Evolutionary conservation across 78 protist genomes (phyloP).

Genomic region (Parvularia atlantis): DNA sequence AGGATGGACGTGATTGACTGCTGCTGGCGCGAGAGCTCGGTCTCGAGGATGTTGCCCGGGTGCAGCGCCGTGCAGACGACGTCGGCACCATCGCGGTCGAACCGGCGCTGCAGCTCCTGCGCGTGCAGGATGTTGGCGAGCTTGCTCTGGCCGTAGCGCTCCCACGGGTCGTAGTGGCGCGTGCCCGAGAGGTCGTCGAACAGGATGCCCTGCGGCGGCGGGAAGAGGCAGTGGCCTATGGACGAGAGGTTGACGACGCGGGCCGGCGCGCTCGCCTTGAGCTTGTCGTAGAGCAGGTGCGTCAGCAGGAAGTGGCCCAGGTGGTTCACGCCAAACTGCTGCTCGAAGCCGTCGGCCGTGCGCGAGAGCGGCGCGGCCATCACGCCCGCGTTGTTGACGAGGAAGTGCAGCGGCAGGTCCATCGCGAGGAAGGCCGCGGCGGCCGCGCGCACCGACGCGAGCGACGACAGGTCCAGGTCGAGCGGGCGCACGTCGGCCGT

Average conservation of each 20-base stretch:
- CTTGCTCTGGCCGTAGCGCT: background rate
- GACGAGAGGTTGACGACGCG: background rate
- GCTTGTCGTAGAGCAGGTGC: background rate
- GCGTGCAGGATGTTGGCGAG: background rate
- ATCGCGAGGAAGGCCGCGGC: background rate
- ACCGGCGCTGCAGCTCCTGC: background rate
- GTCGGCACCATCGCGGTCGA: background rate
- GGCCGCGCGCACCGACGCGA: background rate
- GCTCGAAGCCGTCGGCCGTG: constrained; percentile 15
- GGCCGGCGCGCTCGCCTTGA: background rate
- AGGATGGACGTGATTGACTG: background rate
- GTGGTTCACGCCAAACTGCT: constrained; percentile 11
- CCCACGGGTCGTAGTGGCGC: background rate
- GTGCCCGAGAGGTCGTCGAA: background rate
- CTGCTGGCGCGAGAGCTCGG: background rate
- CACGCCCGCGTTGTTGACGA: constrained; percentile 10
- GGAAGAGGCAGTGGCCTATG: background rate
- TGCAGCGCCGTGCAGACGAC: background rate
- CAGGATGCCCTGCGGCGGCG: background rate
- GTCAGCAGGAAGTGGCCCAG: constrained; percentile 21
- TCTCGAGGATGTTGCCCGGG: background rate
- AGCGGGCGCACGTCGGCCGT: background rate
- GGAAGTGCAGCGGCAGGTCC: background rate
- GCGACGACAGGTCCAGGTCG: background rate
- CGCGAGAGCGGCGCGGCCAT: background rate